Conservation (phyloP, 441 rosid genomes). For the Gossypium schwendimanii region DNA sequence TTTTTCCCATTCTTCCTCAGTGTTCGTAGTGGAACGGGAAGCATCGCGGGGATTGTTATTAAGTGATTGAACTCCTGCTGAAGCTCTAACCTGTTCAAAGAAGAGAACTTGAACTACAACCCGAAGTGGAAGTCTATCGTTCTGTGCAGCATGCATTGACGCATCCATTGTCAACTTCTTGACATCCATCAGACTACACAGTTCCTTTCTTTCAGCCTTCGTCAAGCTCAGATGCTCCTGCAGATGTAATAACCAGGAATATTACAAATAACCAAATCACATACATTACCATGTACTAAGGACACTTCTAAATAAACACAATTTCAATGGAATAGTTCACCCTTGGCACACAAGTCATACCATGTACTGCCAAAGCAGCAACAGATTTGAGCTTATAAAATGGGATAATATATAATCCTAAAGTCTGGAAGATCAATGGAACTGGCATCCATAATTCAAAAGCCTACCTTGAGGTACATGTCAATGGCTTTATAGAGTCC, state of each 20-base stretch:
- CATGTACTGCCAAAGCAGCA: background rate
- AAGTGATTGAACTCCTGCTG: conserved; percentile 41
- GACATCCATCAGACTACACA: conserved; percentile 80
- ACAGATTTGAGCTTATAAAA: background rate
- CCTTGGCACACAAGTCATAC: background rate
- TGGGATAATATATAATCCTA: background rate
- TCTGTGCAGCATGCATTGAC: conserved; percentile 83
- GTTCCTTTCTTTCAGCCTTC: conserved; percentile 68
- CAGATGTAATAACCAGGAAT: conserved; percentile 1
- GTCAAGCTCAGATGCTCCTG: conserved; percentile 73
- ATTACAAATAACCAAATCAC: background rate
- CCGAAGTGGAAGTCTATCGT: conserved; percentile 75
- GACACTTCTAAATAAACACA: background rate
- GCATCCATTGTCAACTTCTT: conserved; percentile 71
- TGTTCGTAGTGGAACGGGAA: conserved; percentile 34
- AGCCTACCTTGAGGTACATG: conserved; percentile 61
- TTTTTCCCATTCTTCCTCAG: conserved; percentile 47
- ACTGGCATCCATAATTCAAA: background rate
- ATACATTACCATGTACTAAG: background rate
- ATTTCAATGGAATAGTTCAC: background rate
- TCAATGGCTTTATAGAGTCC: conserved; percentile 86
- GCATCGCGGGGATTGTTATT: conserved; percentile 25
- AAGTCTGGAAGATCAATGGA: background rate
- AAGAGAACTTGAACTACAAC: conserved; percentile 88
- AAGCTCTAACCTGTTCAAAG: conserved; percentile 76